Conservation (phyloP, 371 early-diverging fungal species). For the Umbelopsis sp. region DNA sequence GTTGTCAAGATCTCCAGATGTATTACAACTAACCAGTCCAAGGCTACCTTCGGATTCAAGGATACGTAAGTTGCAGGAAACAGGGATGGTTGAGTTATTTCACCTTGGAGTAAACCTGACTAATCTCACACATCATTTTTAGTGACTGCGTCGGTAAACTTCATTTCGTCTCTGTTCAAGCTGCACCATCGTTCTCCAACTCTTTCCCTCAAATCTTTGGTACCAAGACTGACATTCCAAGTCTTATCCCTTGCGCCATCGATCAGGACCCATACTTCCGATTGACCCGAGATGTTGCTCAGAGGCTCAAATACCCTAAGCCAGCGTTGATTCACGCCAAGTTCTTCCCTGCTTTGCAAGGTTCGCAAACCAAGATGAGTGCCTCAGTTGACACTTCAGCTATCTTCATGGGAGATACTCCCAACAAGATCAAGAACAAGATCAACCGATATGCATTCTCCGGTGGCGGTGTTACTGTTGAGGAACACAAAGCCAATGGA, state of each 20-base stretch:
- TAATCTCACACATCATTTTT: conserved; percentile 11
- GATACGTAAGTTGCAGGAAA: conserved; percentile 56
- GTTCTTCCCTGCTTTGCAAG: conserved; percentile 98
- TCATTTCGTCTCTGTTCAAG: conserved; percentile 92
- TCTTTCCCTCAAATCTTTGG: conserved; percentile 97
- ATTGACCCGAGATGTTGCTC: conserved; percentile 97
- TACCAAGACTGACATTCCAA: conserved; percentile 85
- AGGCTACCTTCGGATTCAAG: conserved; percentile 91
- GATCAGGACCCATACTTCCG: conserved; percentile 99
- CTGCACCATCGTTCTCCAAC: conserved; percentile 95
- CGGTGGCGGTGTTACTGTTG: conserved; percentile 94
- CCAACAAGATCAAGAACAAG: conserved; percentile 97
- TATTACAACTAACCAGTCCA: conserved; percentile 85
- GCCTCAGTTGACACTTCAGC: conserved; percentile 92
- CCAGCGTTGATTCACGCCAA: conserved; percentile 94
- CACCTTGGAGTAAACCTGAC: neutral
- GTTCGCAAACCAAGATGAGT: conserved; percentile 98
- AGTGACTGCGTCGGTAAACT: conserved; percentile 90
- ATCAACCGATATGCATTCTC: conserved; percentile 98
- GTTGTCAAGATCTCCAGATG: conserved; percentile 85
- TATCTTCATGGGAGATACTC: conserved; percentile 96
- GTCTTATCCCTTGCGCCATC: conserved; percentile 99
- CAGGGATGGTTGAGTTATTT: neutral
- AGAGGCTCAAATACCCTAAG: conserved; percentile 94
- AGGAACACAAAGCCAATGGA: conserved; percentile 89